phyloP scores from a whole-genome alignment of 164 flowering plant species.

The Aristolochia contorta region DNA sequence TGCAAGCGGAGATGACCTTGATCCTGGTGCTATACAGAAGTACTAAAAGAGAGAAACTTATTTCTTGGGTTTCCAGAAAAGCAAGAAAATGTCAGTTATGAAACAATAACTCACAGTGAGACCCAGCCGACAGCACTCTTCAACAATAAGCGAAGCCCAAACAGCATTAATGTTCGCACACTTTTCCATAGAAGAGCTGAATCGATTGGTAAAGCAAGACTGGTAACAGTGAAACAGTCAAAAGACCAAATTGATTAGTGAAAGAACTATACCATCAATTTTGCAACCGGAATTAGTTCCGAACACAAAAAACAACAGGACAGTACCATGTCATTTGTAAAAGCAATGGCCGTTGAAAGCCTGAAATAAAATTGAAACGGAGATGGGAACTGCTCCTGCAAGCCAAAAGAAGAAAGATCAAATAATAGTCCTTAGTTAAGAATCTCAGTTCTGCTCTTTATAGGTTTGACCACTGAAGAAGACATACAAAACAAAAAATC shows the following conservation, averaged over 20 bases:
- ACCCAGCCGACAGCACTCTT: slow-evolving; percentile 93
- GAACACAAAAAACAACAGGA: not conserved
- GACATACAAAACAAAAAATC: no score
- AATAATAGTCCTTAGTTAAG: not conserved
- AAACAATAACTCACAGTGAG: slow-evolving; percentile 46
- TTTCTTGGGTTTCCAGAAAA: no score
- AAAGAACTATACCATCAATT: not conserved
- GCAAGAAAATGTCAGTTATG: no score
- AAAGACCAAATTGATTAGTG: not conserved
- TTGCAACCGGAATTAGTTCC: not conserved
- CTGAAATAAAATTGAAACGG: slow-evolving; percentile 47
- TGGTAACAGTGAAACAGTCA: slow-evolving; percentile 19
- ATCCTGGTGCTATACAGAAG: slow-evolving; percentile 97
- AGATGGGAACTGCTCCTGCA: slow-evolving; percentile 38
- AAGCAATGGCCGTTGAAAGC: slow-evolving; percentile 41
- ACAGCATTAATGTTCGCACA: slow-evolving; percentile 64
- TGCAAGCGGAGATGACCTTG: slow-evolving; percentile 93
- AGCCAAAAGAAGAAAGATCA: slow-evolving; percentile 5
- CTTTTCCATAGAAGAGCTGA: slow-evolving; percentile 19
- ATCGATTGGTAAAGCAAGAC: slow-evolving; percentile 24
- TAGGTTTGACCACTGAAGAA: no score
- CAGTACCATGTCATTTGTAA: slow-evolving; percentile 55
- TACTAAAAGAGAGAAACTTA: slow-evolving; percentile 41
- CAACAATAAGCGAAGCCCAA: slow-evolving; percentile 86
- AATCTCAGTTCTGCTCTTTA: no score